A percentile compares a stretch with the other conserved stretches of the same genome.
Evolutionary conservation across 2,329 filamentous ascomycete genomes (phyloP).

Genomic region (Intubia oerlemansii): DNA sequence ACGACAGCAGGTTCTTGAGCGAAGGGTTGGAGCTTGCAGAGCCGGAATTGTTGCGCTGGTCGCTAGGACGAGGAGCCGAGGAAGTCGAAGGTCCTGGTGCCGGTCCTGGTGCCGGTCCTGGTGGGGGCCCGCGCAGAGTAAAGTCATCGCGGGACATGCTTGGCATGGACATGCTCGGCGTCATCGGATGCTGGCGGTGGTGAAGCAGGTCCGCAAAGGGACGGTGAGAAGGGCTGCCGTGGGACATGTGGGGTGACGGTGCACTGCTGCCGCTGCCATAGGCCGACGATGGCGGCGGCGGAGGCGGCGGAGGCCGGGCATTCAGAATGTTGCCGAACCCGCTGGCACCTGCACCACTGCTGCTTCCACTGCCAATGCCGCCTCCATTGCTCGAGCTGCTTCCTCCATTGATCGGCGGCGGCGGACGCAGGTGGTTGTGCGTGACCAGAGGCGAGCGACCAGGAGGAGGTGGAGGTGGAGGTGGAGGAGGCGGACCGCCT

Average conservation of each 20-base stretch:
- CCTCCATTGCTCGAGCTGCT: neutral
- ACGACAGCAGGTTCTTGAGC: constrained; percentile 51
- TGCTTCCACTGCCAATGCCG: too few species aligned
- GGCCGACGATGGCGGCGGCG: constrained; percentile 13
- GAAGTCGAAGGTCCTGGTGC: constrained; percentile 9
- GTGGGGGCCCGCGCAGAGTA: constrained; percentile 6
- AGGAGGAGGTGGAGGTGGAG: neutral
- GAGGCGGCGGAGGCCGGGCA: constrained; percentile 13
- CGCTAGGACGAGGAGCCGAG: constrained; percentile 12
- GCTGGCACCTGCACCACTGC: too few species aligned
- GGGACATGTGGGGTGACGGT: too few species aligned
- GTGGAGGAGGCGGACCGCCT: neutral
- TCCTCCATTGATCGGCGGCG: constrained; percentile 7
- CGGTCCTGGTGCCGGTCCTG: too few species aligned
- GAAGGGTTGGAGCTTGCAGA: constrained; percentile 65
- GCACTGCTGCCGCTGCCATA: constrained; percentile 5
- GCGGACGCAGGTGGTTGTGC: constrained; percentile 8
- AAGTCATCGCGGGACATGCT: constrained; percentile 8
- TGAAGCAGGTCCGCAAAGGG: too few species aligned
- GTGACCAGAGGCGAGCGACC: constrained; percentile 4
- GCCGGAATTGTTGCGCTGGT: constrained; percentile 26
- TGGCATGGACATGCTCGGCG: too few species aligned
- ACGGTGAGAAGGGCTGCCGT: too few species aligned
- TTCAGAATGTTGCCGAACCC: too few species aligned
- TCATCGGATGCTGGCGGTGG: too few species aligned